Evolutionary conservation across 1,284 basidiomycete species (phyloP).

Genomic region (Puccinia horiana): DNA sequence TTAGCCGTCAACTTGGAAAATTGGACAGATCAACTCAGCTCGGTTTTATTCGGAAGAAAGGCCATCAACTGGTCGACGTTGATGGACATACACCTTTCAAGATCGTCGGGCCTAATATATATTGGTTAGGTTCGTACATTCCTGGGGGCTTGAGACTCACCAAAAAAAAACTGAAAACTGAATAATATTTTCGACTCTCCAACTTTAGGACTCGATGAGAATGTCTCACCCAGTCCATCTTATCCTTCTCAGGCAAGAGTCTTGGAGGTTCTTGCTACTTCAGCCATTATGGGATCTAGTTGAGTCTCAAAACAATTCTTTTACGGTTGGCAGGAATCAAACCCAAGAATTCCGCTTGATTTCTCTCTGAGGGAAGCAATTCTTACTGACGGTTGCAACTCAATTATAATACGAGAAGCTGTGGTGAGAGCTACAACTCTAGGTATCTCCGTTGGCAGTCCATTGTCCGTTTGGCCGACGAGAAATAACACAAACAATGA

Average conservation of each 20-base stretch:
- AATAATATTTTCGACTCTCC: neutral
- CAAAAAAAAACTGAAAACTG: neutral
- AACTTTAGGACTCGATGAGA: constrained; percentile 54
- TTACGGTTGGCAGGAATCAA: too few relatives aligned
- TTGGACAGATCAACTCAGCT: neutral
- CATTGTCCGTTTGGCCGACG: constrained; percentile 57
- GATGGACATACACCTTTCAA: constrained; percentile 49
- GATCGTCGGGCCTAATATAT: constrained; percentile 57
- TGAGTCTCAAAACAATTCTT: too few relatives aligned
- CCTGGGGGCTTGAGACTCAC: neutral
- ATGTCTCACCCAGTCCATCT: constrained; percentile 55
- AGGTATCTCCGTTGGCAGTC: constrained; percentile 59
- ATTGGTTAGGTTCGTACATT: constrained; percentile 57
- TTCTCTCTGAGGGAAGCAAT: too few relatives aligned
- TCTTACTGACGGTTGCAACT: neutral
- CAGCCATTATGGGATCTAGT: constrained; percentile 59
- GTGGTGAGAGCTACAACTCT: constrained; percentile 58
- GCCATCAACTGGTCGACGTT: constrained; percentile 1
- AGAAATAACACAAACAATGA: constrained; percentile 57
- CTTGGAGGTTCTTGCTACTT: constrained; percentile 55
- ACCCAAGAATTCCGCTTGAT: too few relatives aligned
- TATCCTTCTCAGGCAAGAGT: constrained; percentile 57
- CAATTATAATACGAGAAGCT: constrained; percentile 45
- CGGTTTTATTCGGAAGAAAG: constrained; percentile 12
- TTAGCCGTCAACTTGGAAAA: neutral